A percentile compares a stretch with the other conserved stretches of the same genome.
phyloP scores from a whole-genome alignment of 306 rosid species.

The Cucumis melo region DNA sequence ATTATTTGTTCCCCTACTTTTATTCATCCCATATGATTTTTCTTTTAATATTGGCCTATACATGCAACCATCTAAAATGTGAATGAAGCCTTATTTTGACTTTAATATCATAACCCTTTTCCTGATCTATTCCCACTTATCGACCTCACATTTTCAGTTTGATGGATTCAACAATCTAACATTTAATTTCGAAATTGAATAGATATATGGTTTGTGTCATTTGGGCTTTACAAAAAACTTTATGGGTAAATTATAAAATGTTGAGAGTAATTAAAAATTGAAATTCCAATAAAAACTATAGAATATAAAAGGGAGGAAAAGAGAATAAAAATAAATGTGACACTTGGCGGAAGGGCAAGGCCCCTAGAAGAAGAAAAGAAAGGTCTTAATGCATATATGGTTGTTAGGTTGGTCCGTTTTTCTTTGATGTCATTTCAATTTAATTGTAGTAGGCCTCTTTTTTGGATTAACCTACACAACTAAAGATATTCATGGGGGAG shows the following conservation, averaged over 20 bases:
- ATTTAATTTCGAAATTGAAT: too few species aligned
- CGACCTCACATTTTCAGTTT: too few species aligned
- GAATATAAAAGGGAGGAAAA: not conserved
- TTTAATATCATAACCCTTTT: too few species aligned
- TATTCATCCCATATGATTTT: not conserved
- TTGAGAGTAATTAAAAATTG: too few species aligned
- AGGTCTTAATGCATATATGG: not conserved
- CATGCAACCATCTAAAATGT: not conserved
- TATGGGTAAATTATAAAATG: too few species aligned
- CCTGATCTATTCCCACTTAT: too few species aligned
- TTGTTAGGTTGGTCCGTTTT: not conserved
- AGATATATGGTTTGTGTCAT: too few species aligned
- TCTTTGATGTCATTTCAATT: not conserved
- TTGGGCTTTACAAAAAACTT: too few species aligned
- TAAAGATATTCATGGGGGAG: too few species aligned
- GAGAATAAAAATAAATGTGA: not conserved
- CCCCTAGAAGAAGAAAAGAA: not conserved
- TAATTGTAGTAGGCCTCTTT: not conserved
- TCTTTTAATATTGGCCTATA: not conserved
- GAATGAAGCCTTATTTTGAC: not conserved
- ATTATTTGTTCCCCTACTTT: not conserved
- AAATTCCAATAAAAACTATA: not conserved
- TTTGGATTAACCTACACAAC: too few species aligned
- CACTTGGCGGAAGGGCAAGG: not conserved
- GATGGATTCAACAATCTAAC: too few species aligned